phyloP scores from a whole-genome alignment of 2,329 filamentous ascomycete species.

The Trichophyton mentagrophytes region DNA sequence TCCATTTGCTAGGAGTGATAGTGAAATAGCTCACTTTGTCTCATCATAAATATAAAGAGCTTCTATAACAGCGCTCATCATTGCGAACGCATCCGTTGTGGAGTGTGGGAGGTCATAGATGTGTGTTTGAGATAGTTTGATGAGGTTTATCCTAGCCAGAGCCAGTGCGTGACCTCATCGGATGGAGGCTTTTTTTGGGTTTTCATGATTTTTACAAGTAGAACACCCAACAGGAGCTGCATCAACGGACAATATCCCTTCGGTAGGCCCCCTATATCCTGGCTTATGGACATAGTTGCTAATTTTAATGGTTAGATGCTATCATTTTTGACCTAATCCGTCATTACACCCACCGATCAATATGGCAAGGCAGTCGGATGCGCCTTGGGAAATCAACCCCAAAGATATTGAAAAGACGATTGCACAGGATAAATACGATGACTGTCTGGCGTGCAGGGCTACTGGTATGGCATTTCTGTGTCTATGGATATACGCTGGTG shows the following conservation, averaged over 20 bases:
- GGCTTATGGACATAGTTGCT: neutral
- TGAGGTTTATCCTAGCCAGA: no score
- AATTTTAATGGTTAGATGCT: neutral
- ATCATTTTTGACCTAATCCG: neutral
- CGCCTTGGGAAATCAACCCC: conserved; percentile 39
- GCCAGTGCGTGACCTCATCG: conserved; percentile 4
- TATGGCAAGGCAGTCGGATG: conserved; percentile 31
- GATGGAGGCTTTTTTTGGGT: neutral
- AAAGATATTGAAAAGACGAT: conserved; percentile 49
- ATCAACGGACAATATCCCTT: neutral
- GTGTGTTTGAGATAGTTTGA: neutral
- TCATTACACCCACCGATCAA: neutral
- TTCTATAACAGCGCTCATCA: conserved; percentile 79
- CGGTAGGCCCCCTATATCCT: neutral
- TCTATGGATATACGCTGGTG: neutral
- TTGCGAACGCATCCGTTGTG: conserved; percentile 21
- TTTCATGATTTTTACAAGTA: neutral
- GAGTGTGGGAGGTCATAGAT: conserved; percentile 13
- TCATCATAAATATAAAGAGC: conserved; percentile 96
- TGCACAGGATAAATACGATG: conserved; percentile 34
- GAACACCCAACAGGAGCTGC: neutral
- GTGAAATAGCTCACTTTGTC: conserved; percentile 53
- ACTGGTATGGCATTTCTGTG: conserved; percentile 43
- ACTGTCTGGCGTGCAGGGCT: conserved; percentile 60
- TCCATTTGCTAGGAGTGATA: conserved; percentile 1